Conservation (phyloP, 1,284 basidiomycete species). For the Sporisorium reilianum region DNA sequence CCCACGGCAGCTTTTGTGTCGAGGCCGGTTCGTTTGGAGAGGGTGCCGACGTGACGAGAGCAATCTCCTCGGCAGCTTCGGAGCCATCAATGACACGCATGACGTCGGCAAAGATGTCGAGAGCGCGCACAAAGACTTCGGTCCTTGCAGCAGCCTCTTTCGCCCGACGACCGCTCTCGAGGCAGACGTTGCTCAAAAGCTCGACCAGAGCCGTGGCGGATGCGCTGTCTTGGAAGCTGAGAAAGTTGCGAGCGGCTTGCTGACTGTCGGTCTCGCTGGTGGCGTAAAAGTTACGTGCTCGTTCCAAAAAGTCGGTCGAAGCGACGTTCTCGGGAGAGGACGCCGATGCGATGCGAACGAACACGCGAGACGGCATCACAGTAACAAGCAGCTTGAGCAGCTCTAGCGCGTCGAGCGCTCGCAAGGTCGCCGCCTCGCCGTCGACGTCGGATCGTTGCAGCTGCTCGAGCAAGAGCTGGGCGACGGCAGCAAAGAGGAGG, state of each 20-base stretch:
- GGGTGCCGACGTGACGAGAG: slow-evolving; percentile 17
- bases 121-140: slow-evolving; percentile 40
- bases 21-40: not conserved
- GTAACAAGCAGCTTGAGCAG: slow-evolving; percentile 53
- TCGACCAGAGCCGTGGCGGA: slow-evolving; percentile 36
- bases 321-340: not conserved
- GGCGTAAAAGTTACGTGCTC: slow-evolving; percentile 38
- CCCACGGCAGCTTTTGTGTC: slow-evolving; percentile 37
- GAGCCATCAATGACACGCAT: slow-evolving; percentile 46
- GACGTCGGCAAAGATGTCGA: slow-evolving; percentile 48
- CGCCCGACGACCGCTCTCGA: slow-evolving; percentile 15
- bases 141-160: not conserved
- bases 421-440: not conserved
- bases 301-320: slow-evolving; percentile 29
- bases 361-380: slow-evolving; percentile 55
- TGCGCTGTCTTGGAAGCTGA: slow-evolving; percentile 39
- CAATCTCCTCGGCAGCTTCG: slow-evolving; percentile 31
- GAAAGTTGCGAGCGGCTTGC: slow-evolving; percentile 43
- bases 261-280: slow-evolving; percentile 51
- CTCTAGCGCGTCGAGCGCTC: slow-evolving; percentile 40
- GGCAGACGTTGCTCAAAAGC: slow-evolving; percentile 24
- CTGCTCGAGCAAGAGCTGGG: slow-evolving; percentile 34
- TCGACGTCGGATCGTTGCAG: not conserved
- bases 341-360: slow-evolving; percentile 31
- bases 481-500: slow-evolving; percentile 42